Evolutionary conservation across 1,139 yeast genomes (phyloP), one percentile per base, ranked within the genome.

Genomic region (Diutina siamensis): DNA sequence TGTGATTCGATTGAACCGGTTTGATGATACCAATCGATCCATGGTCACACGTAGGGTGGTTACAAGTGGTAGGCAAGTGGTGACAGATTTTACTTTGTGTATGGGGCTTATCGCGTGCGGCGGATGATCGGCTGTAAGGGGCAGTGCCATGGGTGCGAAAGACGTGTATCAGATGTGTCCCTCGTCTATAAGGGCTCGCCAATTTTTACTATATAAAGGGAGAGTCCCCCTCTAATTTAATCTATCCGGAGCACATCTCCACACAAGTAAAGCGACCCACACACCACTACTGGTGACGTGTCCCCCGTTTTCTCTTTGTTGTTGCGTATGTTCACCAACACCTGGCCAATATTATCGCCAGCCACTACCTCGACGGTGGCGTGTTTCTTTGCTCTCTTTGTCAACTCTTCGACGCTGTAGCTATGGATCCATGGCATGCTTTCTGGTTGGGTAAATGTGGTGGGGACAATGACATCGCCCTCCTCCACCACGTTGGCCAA

Each of bases 361-460:
- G n/a, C 28, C 28, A 25, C 5, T 25, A 25, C 28, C 28, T n/a
- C n/a, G n/a, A n/a, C n/a, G 4, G 46, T 31, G 1, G 63, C 65
- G 21, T 71, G 66, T 2, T 55, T 50, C 27, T 46, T 36, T 2
- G 74, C 68, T 20, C 60, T 56, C 10, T 51, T 38, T 32, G 61
- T 59, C 15, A 83, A 56, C 2, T 63, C 68, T 1, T 57, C 57
- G 0, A 74, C 60, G 2, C 66, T 62, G 51, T 68, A 70, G 2
- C 86, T 64, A 22, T 66, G 56, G 13, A 92, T 78, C 97, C 97
- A 92, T 0, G 97, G 96, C 97, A 89, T 89, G 0, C 85, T 82
- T 15, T 83, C 94, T 0, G 94, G 92, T 1, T 63, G 51, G 1
- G 80, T 73, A 57, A 88, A 92, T 33, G 64, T 57, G 0, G 92